These are phyloP conservation scores for Phytophthora palmivora DNA, from an alignment of 352 stramenopile species.

Conservation along the genomic window DNA sequence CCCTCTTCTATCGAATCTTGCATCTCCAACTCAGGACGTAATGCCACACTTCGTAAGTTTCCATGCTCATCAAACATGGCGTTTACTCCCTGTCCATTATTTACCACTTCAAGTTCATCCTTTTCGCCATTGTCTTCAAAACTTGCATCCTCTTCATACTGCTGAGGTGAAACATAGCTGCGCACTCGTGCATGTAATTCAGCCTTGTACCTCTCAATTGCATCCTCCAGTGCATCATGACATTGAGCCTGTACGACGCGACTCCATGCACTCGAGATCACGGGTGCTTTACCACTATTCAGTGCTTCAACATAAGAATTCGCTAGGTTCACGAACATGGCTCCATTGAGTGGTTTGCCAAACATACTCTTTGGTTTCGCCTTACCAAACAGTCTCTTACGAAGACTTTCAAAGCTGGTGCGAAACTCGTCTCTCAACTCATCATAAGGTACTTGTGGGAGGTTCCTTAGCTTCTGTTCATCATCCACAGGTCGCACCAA, in stretches of 20 bases:
- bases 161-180: slow-evolving; percentile 55
- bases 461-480: slow-evolving; percentile 79
- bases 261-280: slow-evolving; percentile 91
- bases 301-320: slow-evolving; percentile 85
- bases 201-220: slow-evolving; percentile 80
- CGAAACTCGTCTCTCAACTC: slow-evolving; percentile 88
- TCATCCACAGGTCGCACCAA: slow-evolving; percentile 89
- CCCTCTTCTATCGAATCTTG: slow-evolving; percentile 25
- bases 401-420: slow-evolving; percentile 71
- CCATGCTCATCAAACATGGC: slow-evolving; percentile 84
- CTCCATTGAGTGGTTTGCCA: slow-evolving; percentile 85
- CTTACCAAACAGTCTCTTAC: slow-evolving; percentile 76
- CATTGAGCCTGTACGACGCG: slow-evolving; percentile 88
- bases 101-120: slow-evolving; percentile 48
- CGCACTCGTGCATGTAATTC: slow-evolving; percentile 64
- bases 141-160: slow-evolving; percentile 62
- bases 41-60: slow-evolving; percentile 59
- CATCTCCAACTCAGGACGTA: slow-evolving; percentile 33
- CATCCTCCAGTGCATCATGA: slow-evolving; percentile 79
- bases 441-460: slow-evolving; percentile 73
- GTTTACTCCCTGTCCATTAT: slow-evolving; percentile 60
- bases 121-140: slow-evolving; percentile 46
- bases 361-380: slow-evolving; percentile 87
- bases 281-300: slow-evolving; percentile 87
- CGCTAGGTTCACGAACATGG: slow-evolving; percentile 89